phyloP scores from a whole-genome alignment of 2,329 filamentous ascomycete genomes.

The Hymenoscyphus infarciens region DNA sequence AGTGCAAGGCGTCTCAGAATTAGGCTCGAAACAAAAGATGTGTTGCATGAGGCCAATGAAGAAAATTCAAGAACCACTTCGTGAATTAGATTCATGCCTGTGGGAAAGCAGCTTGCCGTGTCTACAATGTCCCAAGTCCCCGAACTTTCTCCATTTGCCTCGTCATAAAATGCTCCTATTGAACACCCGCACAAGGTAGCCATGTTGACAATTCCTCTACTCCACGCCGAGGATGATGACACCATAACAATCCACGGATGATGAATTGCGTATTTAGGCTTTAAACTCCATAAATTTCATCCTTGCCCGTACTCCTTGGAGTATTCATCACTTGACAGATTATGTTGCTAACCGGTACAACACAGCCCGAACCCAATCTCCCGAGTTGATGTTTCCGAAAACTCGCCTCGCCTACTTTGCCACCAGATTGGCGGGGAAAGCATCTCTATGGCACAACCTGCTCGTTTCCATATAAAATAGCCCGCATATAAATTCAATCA shows the following conservation, averaged over 20 bases:
- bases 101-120: constrained; percentile 8
- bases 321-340: constrained; percentile 13
- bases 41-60: constrained; percentile 5
- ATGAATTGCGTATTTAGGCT: constrained; percentile 1
- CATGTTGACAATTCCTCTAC: constrained; percentile 4
- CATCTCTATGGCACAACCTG: constrained; percentile 5
- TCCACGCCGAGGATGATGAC: neutral
- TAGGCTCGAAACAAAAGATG: constrained; percentile 1
- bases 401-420: constrained; percentile 1
- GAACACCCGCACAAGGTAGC: constrained; percentile 5
- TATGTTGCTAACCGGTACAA: constrained; percentile 12
- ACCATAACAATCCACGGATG: constrained; percentile 1
- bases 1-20: constrained; percentile 5
- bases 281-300: neutral
- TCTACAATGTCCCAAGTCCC: constrained; percentile 10
- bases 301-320: neutral
- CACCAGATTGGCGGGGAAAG: constrained; percentile 8
- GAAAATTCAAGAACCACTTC: neutral
- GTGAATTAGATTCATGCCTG: constrained; percentile 4
- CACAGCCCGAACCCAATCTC: constrained; percentile 9
- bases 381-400: neutral
- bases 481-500: constrained; percentile 20
- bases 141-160: constrained; percentile 11
- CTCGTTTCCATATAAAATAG: constrained; percentile 4
- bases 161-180: constrained; percentile 8